Percentiles rank a stretch among this genome's conserved stretches.
Conservation (phyloP, 2,329 filamentous ascomycete species). For the Davidsoniella neocaledoniae region DNA sequence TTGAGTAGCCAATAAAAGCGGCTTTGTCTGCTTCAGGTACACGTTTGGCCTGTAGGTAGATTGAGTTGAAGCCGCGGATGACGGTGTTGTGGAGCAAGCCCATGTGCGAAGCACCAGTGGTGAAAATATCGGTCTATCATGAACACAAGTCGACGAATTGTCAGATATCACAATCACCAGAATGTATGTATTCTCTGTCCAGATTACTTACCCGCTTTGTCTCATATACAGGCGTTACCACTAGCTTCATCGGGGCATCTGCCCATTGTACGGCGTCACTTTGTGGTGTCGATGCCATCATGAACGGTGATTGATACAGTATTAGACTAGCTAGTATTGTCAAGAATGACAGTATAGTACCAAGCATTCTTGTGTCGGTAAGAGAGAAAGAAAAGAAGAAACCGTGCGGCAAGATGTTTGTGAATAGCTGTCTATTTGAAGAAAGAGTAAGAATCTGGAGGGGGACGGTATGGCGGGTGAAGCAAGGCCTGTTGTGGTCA, state of each 20-base stretch:
- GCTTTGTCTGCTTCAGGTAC: slow-evolving; percentile 33
- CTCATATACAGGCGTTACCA: slow-evolving; percentile 35
- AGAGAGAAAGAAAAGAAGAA: not conserved
- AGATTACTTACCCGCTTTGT: slow-evolving; percentile 29
- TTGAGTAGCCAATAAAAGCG: slow-evolving; percentile 40
- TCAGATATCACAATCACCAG: not conserved
- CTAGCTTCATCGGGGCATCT: slow-evolving; percentile 35
- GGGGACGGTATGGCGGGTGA: too few species aligned
- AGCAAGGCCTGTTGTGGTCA: too few species aligned
- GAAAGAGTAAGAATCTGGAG: too few species aligned
- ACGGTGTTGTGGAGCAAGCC: slow-evolving; percentile 44
- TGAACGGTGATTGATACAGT: slow-evolving; percentile 20
- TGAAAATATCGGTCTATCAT: slow-evolving; percentile 39
- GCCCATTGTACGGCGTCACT: slow-evolving; percentile 28
- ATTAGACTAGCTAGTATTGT: slow-evolving; percentile 18
- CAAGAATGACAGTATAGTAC: slow-evolving; percentile 18
- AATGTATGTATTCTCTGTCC: not conserved
- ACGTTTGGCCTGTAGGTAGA: slow-evolving; percentile 41
- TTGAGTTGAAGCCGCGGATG: slow-evolving; percentile 46
- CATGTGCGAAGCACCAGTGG: slow-evolving; percentile 43
- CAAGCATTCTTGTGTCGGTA: slow-evolving; percentile 1
- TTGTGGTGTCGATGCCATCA: slow-evolving; percentile 20
- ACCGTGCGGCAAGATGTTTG: too few species aligned
- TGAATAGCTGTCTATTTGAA: too few species aligned
- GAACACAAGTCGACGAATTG: not conserved